Base-by-base conservation (phyloP, 73 alveolate genomes). In the Paramecium sonneborni region DNA sequence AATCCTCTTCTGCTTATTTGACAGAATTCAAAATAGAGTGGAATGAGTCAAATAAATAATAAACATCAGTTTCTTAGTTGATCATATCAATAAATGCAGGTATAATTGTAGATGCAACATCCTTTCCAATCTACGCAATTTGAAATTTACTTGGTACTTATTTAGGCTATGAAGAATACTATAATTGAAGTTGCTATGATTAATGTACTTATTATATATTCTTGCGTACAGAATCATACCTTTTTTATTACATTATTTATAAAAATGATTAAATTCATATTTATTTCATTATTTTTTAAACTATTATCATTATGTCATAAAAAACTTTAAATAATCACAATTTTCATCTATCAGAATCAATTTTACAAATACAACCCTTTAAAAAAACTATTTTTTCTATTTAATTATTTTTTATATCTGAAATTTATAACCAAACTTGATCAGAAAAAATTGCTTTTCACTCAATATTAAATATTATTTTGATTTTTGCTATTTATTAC, bases 41-140 rank as follows among this genome's bases (percentile, higher is more conserved):
- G 26, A 79, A 79, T 9, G 76, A 79, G 35, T 79, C 90, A 20
- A 43, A 79, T 34, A 79, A 24, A 46, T 79, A 79, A 23, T 79
- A 79, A 2, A 79, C 55, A 34, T 79, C 90, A 43, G 90, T 79
- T 79, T 79, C 90, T 79, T 79, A 43, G 20, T 79, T 79, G 23
- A 79, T 5, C 90, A 79, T 79, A 30, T 79, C 90, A 20, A 79
- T 34, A 1, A 38, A 79, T 30, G 84, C 84, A 2, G 84, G 69
- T 11, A 41, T 12, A 5, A 46, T 39, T 15, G 44, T 79, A 44
- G 55, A 15, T 41, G 72, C 84, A 21, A 38, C 26, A 11, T 21
- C 90, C 6, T 39, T 79, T 9, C 34, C 48, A 12, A 79, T 39
- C 55, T 23, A 0, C 0, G 44, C 90, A 43, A 79, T 39, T 79